These are phyloP conservation scores for Sarocladium oryzae DNA, from an alignment of 2,329 filamentous ascomycete species.

Conservation along the genomic window DNA sequence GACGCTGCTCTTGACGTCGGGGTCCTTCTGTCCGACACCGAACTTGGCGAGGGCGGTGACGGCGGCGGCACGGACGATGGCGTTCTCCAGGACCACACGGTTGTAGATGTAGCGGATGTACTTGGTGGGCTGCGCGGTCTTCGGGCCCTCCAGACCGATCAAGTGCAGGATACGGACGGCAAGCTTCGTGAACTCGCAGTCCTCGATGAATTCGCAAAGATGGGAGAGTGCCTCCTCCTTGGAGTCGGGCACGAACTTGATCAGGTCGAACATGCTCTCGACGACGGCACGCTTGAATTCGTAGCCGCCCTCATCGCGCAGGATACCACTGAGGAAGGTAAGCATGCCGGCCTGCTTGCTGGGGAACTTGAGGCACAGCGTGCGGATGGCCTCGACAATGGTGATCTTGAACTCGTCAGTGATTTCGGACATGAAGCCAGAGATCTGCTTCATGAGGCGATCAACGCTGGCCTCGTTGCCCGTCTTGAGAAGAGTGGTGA, in stretches of 20 bases:
- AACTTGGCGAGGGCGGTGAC: slow-evolving; percentile 97
- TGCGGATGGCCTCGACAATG: slow-evolving; percentile 97
- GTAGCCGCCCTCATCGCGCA: slow-evolving; percentile 94
- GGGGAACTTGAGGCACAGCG: slow-evolving; percentile 93
- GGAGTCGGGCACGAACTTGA: slow-evolving; percentile 94
- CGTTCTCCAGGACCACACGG: slow-evolving; percentile 93
- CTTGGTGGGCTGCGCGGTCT: slow-evolving; percentile 92
- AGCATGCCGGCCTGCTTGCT: slow-evolving; percentile 98
- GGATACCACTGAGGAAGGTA: slow-evolving; percentile 90
- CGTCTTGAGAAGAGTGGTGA: slow-evolving; percentile 95
- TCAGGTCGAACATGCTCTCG: slow-evolving; percentile 98
- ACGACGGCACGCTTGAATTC: slow-evolving; percentile 98
- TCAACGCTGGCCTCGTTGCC: slow-evolving; percentile 97
- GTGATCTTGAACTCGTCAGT: slow-evolving; percentile 99
- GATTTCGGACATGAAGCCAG: slow-evolving; percentile 96
- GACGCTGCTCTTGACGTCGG: slow-evolving; percentile 94
- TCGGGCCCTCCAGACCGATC: slow-evolving; percentile 88
- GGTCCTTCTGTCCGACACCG: slow-evolving; percentile 91
- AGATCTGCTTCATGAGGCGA: slow-evolving; percentile 96
- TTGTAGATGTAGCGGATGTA: slow-evolving; percentile 99
- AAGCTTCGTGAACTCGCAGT: slow-evolving; percentile 98
- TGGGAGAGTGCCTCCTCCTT: slow-evolving; percentile 81
- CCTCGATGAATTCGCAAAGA: slow-evolving; percentile 97
- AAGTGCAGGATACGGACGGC: slow-evolving; percentile 93
- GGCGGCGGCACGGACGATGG: slow-evolving; percentile 87